phyloP scores from a whole-genome alignment of 208 protist genomes.

The Crithidia bombi region DNA sequence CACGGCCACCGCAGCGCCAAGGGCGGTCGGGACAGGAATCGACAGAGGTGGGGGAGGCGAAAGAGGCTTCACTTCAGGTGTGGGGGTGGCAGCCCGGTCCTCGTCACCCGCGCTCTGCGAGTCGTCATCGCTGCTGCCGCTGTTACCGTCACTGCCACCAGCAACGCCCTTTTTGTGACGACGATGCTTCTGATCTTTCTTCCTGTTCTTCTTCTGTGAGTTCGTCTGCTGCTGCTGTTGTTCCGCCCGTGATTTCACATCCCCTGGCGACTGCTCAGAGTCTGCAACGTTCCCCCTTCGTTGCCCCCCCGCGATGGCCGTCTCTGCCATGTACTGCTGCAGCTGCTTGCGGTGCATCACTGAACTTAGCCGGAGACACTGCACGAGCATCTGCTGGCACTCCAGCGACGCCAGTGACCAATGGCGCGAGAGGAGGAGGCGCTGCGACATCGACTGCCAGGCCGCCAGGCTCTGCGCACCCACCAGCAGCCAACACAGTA shows the following conservation, averaged over 20 bases:
- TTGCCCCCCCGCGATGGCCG: not conserved
- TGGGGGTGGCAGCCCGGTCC: not conserved
- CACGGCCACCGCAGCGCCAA: constrained; percentile 5
- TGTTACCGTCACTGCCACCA: not conserved
- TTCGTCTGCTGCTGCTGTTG: not conserved
- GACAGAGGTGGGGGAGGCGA: constrained; percentile 6
- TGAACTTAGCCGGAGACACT: constrained; percentile 10
- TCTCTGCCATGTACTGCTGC: constrained; percentile 9
- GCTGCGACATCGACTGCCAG: constrained; percentile 24
- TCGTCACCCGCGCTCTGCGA: not conserved
- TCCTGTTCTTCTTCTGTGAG: constrained; percentile 5
- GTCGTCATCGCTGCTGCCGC: not conserved
- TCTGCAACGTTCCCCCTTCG: not conserved
- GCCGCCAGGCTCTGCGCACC: constrained; percentile 15
- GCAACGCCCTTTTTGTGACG: not conserved
- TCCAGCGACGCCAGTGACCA: constrained; percentile 17
- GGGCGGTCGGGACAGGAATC: constrained; percentile 10
- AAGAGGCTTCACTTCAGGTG: not conserved
- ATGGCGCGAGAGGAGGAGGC: constrained; percentile 21
- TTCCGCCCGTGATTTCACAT: not conserved
- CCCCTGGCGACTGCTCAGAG: not conserved
- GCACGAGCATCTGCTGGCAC: constrained; percentile 23
- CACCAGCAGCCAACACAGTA: constrained; percentile 23
- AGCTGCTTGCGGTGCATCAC: constrained; percentile 14
- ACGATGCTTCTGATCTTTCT: constrained; percentile 8